Conservation (phyloP, 495 filamentous ascomycete species). For the Podospora conica region DNA sequence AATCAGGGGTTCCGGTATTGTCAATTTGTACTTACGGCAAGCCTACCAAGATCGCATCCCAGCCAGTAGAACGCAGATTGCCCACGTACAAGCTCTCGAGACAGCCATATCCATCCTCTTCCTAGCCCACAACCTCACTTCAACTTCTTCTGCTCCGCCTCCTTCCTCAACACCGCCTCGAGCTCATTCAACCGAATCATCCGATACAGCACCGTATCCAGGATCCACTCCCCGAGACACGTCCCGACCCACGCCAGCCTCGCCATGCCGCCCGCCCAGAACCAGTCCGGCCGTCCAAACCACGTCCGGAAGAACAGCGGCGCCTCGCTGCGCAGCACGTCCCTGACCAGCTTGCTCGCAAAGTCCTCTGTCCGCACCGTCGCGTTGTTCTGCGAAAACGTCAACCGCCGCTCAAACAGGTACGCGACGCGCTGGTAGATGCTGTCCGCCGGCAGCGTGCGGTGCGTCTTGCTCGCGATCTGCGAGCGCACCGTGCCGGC, state of each 20-base stretch:
- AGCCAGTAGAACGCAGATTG: too few relatives aligned
- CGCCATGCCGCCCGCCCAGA: slow-evolving; percentile 40
- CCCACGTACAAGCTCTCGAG: too few relatives aligned
- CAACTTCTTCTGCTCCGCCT: slow-evolving; percentile 27
- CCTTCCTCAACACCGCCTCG: slow-evolving; percentile 30
- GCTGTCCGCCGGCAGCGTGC: slow-evolving; percentile 33
- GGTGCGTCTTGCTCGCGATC: slow-evolving; percentile 35
- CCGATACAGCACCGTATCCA: slow-evolving; percentile 33
- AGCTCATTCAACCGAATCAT: slow-evolving; percentile 35
- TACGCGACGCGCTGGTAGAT: slow-evolving; percentile 36
- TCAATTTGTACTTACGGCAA: too few relatives aligned
- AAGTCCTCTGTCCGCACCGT: slow-evolving; percentile 37
- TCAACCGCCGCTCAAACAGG: slow-evolving; percentile 39
- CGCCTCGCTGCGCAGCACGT: slow-evolving; percentile 31
- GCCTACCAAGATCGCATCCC: too few relatives aligned
- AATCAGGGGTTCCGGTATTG: too few relatives aligned
- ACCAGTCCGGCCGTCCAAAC: slow-evolving; percentile 45
- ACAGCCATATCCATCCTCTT: not conserved
- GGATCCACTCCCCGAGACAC: slow-evolving; percentile 38
- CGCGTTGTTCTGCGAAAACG: slow-evolving; percentile 39
- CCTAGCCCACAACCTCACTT: not conserved
- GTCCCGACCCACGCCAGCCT: slow-evolving; percentile 24
- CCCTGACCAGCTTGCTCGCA: slow-evolving; percentile 30
- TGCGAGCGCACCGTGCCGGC: slow-evolving; percentile 45
- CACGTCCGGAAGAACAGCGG: slow-evolving; percentile 31